Evolutionary conservation across 805 yeast genomes (phyloP).

Genomic region (Starmerella etchellsii): DNA sequence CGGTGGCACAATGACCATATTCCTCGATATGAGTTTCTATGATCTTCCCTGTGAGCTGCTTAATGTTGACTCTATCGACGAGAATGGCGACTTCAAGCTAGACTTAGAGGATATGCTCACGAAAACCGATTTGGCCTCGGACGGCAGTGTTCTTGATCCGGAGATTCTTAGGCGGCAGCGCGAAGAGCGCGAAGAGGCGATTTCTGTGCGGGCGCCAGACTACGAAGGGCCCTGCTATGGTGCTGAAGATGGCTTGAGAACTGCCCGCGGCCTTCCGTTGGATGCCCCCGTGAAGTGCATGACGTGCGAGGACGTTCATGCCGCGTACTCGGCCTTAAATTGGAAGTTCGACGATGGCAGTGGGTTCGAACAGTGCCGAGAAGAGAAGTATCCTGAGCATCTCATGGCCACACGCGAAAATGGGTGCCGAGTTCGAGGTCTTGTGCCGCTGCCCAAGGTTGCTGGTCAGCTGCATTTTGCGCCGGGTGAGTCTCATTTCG

Average conservation of each 20-base stretch:
- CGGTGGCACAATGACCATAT: constrained; percentile 60
- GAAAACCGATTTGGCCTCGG: constrained; percentile 46
- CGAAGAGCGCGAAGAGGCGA: constrained; percentile 23
- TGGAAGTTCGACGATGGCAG: constrained; percentile 91
- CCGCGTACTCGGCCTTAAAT: constrained; percentile 59
- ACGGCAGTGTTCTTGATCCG: constrained; percentile 38
- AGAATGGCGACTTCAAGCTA: constrained; percentile 69
- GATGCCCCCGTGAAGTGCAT: constrained; percentile 56
- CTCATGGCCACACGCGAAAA: constrained; percentile 51
- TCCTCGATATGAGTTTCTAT: constrained; percentile 73
- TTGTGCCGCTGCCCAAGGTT: constrained; percentile 66
- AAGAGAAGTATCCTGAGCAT: constrained; percentile 65
- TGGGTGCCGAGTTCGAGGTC: constrained; percentile 82
- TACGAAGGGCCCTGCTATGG: constrained; percentile 92
- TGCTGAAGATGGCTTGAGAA: constrained; percentile 26
- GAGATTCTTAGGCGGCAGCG: constrained; percentile 34
- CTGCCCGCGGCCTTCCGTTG: constrained; percentile 31
- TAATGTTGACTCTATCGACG: constrained; percentile 77
- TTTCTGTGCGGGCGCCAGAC: constrained; percentile 23
- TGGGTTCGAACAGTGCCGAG: constrained; percentile 79
- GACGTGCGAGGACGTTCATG: constrained; percentile 65
- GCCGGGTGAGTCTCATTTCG: constrained; percentile 69
- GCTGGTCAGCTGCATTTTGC: constrained; percentile 92
- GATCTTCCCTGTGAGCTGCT: constrained; percentile 69
- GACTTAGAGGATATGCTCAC: constrained; percentile 63